Base-by-base conservation (phyloP, 192 early-diverging fungal species). In the Spizellomyces punctatus region DNA sequence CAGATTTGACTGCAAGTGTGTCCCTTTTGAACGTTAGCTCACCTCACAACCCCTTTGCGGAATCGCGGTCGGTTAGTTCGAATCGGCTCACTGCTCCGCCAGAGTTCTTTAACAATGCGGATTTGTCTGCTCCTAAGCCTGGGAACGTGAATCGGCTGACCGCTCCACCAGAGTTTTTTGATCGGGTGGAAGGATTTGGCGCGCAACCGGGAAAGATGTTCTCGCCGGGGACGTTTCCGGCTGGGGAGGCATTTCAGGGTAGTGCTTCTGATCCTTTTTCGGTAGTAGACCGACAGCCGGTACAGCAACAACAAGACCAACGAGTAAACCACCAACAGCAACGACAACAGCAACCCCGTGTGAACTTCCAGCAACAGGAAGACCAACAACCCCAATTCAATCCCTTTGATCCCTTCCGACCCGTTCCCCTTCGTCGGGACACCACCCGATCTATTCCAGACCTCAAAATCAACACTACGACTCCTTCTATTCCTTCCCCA, bases 31-130 rank as follows among this genome's bases (percentile, higher is more conserved):
- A 21, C 49, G 3, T 57, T 17, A 41, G 22, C 58, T 60, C 41
- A 42, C 46, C 60, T 14, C 70, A 74, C 43, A 67, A 74, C 17
- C 63, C 72, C 3, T 67, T 67, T 44, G 48, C 52, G 8, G n/a
- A 67, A 16, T 17, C 66, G 47, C 27, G 12, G 19, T 41, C 17
- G 7, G 22, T 42, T 6, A 58, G 42, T 22, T 45, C 46, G 14
- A 68, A 63, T 44, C 56, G 60, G 10, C 47, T 69, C 14, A 66
- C 66, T 14, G 66, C 66, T 50, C 73, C 73, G 16, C 60, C 73
- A 16, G 58, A 47, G 6, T 55, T 68, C 27, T 72, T 72, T 46
- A 52, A 48, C 36, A 58, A 22, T 36, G 56, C 57, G 19, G 67
- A 69, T 57, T 56, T 58, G 16, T 27, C 36, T 7, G 16, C 64